phyloP scores from a whole-genome alignment of 768 basidiomycete species.

The Lepiota subincarnata region DNA sequence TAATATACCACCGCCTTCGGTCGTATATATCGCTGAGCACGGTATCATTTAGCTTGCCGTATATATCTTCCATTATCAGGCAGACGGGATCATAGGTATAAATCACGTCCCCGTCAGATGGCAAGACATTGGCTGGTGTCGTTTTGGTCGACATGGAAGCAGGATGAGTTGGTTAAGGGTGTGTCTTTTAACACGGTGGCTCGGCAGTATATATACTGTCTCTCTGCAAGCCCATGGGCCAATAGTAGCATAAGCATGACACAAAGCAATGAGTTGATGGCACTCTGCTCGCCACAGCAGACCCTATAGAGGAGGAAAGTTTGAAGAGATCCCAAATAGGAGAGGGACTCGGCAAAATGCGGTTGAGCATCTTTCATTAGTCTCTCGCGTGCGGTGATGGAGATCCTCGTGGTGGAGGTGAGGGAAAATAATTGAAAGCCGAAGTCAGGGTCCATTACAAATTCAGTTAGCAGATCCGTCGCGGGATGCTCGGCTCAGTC shows the following conservation, averaged over 20 bases:
- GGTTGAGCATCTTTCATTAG: too few species aligned
- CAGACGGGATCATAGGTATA: background rate
- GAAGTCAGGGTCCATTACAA: background rate
- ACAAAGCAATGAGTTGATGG: background rate
- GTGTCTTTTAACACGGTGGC: background rate
- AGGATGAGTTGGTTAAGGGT: background rate
- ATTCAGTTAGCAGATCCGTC: background rate
- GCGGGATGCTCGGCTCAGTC: background rate
- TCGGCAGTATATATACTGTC: background rate
- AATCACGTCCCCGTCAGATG: background rate
- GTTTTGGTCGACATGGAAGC: background rate
- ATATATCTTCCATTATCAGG: background rate
- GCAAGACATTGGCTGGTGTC: background rate
- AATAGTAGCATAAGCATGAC: background rate
- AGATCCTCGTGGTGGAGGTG: background rate
- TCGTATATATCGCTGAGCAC: background rate
- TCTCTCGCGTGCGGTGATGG: background rate
- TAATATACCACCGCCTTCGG: background rate
- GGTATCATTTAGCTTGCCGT: background rate
- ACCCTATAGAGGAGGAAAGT: background rate
- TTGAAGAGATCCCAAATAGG: background rate
- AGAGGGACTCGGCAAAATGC: too few species aligned
- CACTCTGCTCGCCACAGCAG: too few species aligned
- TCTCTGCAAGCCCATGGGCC: background rate
- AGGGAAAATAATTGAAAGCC: conserved; percentile 1